Evolutionary conservation across 2,329 filamentous ascomycete genomes (phyloP), one percentile per base, ranked within the genome.

Genomic region (Arthroderma sp.): DNA sequence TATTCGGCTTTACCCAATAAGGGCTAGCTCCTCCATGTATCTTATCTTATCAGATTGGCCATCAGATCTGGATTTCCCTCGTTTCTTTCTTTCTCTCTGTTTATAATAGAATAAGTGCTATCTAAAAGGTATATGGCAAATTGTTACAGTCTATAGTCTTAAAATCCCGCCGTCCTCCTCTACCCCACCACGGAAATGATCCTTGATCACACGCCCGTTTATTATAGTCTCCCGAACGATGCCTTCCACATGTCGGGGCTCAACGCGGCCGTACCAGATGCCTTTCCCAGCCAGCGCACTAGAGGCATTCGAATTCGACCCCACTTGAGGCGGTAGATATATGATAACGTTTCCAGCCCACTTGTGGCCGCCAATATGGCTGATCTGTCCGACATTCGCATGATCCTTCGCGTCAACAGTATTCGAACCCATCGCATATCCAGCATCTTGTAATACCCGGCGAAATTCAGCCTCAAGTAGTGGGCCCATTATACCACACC

Each of bases 271-370:
- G 49, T 95, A 75, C 88, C 88, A 95, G 54, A 95, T 89, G 0
- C 64, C 64, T 48, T 60, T 66, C 4, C 64, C 64, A 6, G 64
- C 62, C 52, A 67, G 55, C 32, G 44, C 31, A n/a, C 43, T n/a
- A 15, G 36, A 15, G 15, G 9, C 38, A 30, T 38, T 33, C 11
- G 33, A 39, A 7, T 10, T 38, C 5, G 43, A 43, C 5, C 15
- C 58, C 54, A 65, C 58, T 9, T 52, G 53, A 1, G 60, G 59
- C 2, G 64, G 63, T 7, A 67, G 75, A 63, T 96, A 96, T 1
- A 96, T 70, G 68, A 96, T 84, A 53, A 95, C 78, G 58, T 96
- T 96, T 36, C 89, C 89, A 33, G 82, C 83, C 68, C 91, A 96
- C 69, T 94, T 94, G 69, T 96, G 89, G 1, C 89, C 89, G 22